A percentile compares a stretch with the other conserved stretches of the same genome.
These are phyloP conservation scores for Lactifluus volemus DNA, from an alignment of 768 basidiomycete genomes.

Conservation along the genomic window DNA sequence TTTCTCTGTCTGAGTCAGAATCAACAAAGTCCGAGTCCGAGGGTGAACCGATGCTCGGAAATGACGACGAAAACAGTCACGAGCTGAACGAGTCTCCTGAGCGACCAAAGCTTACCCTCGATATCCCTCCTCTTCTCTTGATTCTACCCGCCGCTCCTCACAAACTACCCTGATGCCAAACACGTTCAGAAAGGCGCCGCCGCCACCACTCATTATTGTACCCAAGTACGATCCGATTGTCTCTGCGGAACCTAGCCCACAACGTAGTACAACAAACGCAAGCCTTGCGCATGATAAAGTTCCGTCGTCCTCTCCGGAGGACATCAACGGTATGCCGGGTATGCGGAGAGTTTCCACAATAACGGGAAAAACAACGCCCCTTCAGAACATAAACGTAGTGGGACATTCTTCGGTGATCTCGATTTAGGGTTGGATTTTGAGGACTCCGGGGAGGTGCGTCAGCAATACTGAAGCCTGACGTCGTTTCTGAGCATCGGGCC, in stretches of 20 bases:
- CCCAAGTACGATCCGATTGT: conserved; percentile 28
- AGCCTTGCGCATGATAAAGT: conserved; percentile 38
- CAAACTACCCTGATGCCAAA: conserved; percentile 17
- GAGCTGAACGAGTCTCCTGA: conserved; percentile 22
- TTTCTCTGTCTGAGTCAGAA: conserved; percentile 25
- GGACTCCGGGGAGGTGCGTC: conserved; percentile 30
- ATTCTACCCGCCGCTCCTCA: conserved; percentile 29
- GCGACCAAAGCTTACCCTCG: conserved; percentile 28
- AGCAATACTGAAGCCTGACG: neutral
- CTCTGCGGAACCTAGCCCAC: conserved; percentile 31
- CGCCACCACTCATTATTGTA: conserved; percentile 42
- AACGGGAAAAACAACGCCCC: conserved; percentile 23
- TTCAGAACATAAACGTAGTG: conserved; percentile 37
- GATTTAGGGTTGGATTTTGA: conserved; percentile 37
- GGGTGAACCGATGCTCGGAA: conserved; percentile 31
- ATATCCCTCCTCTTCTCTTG: conserved; percentile 33
- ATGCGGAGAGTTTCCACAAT: conserved; percentile 7
- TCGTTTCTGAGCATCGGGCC: conserved; percentile 16
- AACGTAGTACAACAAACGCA: conserved; percentile 30
- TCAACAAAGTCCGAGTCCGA: conserved; percentile 20
- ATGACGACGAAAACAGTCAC: conserved; percentile 33
- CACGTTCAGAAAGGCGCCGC: conserved; percentile 36
- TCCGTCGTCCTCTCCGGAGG: conserved; percentile 18
- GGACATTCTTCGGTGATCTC: conserved; percentile 38
- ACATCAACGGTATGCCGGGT: conserved; percentile 11